These are phyloP conservation scores for Withania somnifera DNA, from an alignment of 305 asterid genomes.

Conservation along the genomic window DNA sequence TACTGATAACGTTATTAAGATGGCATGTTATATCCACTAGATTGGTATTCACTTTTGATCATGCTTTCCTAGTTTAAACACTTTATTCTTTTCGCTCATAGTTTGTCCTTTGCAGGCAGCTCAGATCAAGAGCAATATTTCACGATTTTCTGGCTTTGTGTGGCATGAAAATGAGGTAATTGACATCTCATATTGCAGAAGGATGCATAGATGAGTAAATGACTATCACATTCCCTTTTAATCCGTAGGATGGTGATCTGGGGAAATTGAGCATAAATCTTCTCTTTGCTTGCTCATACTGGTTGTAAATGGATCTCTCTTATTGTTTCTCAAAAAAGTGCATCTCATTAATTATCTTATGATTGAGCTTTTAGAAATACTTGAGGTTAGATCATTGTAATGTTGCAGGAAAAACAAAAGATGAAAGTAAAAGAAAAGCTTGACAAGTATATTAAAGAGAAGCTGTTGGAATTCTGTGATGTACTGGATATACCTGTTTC, in stretches of 20 bases:
- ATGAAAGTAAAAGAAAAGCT: slow-evolving; percentile 28
- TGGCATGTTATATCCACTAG: not conserved
- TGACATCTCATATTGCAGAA: not conserved
- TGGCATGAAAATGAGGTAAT: slow-evolving; percentile 89
- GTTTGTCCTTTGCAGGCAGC: slow-evolving; percentile 52
- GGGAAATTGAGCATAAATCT: not conserved
- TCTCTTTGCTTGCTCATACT: not conserved
- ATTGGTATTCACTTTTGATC: not conserved
- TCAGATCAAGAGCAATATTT: slow-evolving; percentile 62
- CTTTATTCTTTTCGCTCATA: slow-evolving; percentile 3
- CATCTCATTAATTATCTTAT: not conserved
- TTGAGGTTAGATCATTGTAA: not conserved
- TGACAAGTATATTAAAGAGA: slow-evolving; percentile 31
- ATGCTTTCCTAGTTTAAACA: not conserved
- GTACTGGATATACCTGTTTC: slow-evolving; percentile 24
- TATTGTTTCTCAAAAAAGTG: not conserved
- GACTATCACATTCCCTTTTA: not conserved
- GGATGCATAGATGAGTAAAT: not conserved
- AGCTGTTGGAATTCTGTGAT: slow-evolving; percentile 33
- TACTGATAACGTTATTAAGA: not conserved
- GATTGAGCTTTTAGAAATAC: not conserved
- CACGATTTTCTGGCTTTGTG: slow-evolving; percentile 84
- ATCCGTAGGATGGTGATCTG: not conserved
- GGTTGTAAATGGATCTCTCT: not conserved
- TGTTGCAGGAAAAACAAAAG: slow-evolving; percentile 33